These are phyloP conservation scores for Naegleria lovaniensis DNA, from an alignment of 208 protist species.

Conservation along the genomic window DNA sequence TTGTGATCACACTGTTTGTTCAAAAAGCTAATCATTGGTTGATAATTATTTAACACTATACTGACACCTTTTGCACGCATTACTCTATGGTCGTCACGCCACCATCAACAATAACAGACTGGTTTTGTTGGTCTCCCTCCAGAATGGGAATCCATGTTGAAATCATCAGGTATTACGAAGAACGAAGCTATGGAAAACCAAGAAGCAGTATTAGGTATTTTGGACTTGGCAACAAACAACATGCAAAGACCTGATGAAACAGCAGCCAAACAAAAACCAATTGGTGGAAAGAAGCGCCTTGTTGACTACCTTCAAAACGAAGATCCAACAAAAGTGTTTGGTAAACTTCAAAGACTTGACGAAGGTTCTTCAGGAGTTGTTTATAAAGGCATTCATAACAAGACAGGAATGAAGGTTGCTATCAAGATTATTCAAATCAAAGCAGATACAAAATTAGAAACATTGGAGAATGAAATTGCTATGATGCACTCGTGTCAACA, in stretches of 20 bases:
- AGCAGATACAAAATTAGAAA: conserved; percentile 63
- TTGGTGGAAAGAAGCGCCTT: not conserved
- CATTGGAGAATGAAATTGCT: conserved; percentile 67
- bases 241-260: not conserved
- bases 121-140: conserved; percentile 10
- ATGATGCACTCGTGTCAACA: conserved; percentile 71
- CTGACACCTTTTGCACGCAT: not conserved
- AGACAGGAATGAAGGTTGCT: conserved; percentile 65
- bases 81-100: not conserved
- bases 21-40: not conserved
- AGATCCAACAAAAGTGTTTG: conserved; percentile 20
- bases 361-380: conserved; percentile 44
- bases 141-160: conserved; percentile 22
- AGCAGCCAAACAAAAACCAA: not conserved
- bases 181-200: not conserved
- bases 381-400: conserved; percentile 35
- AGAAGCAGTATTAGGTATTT: not conserved
- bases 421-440: conserved; percentile 74
- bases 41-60: not conserved
- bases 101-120: not conserved
- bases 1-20: not conserved
- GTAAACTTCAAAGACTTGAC: conserved; percentile 34
- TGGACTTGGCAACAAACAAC: not conserved
- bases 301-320: not conserved
- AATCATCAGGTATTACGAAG: not conserved